A percentile compares a stretch with the other conserved stretches of the same genome.
phyloP scores from a whole-genome alignment of 2,329 filamentous ascomycete species.

The Xenosphaeropsis pyriputrescens region DNA sequence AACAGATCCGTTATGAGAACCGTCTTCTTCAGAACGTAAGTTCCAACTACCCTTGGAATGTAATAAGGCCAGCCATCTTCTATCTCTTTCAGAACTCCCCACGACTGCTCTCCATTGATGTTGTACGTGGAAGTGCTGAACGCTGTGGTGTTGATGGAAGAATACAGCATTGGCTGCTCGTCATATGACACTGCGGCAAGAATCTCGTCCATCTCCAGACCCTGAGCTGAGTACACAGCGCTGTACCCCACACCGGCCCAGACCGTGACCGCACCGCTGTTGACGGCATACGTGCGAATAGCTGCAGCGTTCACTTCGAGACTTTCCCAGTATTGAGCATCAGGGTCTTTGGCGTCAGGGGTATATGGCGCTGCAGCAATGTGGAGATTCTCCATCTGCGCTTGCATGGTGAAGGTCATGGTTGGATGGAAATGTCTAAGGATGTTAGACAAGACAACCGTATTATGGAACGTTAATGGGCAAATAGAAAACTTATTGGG shows the following conservation, averaged over 20 bases:
- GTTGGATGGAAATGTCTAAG: conserved; percentile 1
- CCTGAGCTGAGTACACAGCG: neutral
- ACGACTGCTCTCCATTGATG: conserved; percentile 1
- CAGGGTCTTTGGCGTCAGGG: neutral
- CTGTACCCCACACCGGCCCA: neutral
- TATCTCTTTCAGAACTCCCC: conserved; percentile 1
- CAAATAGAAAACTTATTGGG: neutral
- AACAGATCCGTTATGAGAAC: neutral
- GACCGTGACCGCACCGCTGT: neutral
- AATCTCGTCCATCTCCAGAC: neutral
- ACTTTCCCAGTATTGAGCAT: neutral
- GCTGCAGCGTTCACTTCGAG: neutral
- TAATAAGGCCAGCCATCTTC: conserved; percentile 1
- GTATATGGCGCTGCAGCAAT: conserved; percentile 1
- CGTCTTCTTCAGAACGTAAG: conserved; percentile 1
- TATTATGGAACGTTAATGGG: too few relatives aligned
- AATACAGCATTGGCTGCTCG: conserved; percentile 1
- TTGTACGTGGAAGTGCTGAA: neutral
- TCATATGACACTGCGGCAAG: neutral
- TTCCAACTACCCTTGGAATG: conserved; percentile 1
- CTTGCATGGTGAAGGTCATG: conserved; percentile 2
- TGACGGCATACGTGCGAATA: neutral
- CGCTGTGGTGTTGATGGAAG: neutral
- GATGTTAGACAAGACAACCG: neutral
- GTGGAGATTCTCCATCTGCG: conserved; percentile 1